These are phyloP conservation scores for Penicillium bialowiezense DNA, from an alignment of 495 filamentous ascomycete genomes.

Conservation along the genomic window DNA sequence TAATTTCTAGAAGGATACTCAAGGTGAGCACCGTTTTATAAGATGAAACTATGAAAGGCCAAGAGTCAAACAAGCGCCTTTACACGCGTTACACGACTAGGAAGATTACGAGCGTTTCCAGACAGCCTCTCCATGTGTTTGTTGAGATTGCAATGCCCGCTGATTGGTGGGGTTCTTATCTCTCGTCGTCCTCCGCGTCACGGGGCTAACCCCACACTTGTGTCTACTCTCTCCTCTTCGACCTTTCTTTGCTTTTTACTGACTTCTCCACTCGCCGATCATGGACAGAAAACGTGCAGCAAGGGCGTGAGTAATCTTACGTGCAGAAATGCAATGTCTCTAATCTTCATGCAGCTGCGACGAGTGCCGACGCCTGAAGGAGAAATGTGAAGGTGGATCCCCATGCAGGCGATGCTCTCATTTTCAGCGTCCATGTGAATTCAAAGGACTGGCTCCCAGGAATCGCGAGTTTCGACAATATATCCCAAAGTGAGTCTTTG, in stretches of 20 bases:
- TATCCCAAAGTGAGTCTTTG: constrained; percentile 10
- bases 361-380: constrained; percentile 25
- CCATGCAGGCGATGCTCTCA: constrained; percentile 30
- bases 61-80: too few species aligned
- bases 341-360: constrained; percentile 18
- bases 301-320: constrained; percentile 2
- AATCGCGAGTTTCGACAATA: constrained; percentile 13
- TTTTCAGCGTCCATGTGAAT: constrained; percentile 28
- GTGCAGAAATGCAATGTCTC: neutral
- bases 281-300: constrained; percentile 11
- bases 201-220: neutral
- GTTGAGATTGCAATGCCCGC: too few species aligned
- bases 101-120: too few species aligned
- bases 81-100: too few species aligned
- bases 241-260: neutral
- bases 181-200: too few species aligned
- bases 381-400: constrained; percentile 32
- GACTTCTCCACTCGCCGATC: neutral
- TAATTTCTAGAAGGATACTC: too few species aligned
- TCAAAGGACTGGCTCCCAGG: constrained; percentile 11
- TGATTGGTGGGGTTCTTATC: too few species aligned
- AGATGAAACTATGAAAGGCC: too few species aligned
- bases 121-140: too few species aligned
- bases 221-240: neutral
- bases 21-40: too few species aligned